A percentile compares a stretch with the other conserved stretches of the same genome.
These are phyloP conservation scores for Cercospora sojina DNA, from an alignment of 2,329 filamentous ascomycete genomes.

Conservation along the genomic window DNA sequence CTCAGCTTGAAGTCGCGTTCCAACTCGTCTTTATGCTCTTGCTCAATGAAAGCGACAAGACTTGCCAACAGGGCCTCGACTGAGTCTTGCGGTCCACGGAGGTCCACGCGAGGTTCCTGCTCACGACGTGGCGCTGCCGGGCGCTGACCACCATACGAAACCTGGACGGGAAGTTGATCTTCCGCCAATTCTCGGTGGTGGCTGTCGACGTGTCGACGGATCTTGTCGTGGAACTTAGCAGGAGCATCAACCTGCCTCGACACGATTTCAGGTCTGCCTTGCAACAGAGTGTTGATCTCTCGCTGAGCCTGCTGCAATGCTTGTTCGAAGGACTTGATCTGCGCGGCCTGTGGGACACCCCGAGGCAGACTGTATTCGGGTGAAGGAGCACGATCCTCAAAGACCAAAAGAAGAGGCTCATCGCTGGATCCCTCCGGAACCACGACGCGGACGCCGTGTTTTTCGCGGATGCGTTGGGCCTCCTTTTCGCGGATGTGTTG, in stretches of 20 bases:
- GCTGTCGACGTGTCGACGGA: slow-evolving; percentile 58
- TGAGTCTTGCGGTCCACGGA: slow-evolving; percentile 72
- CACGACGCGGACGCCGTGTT: slow-evolving; percentile 71
- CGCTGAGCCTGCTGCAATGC: slow-evolving; percentile 59
- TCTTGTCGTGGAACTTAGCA: slow-evolving; percentile 63
- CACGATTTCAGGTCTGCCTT: slow-evolving; percentile 56
- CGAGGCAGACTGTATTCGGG: slow-evolving; percentile 56
- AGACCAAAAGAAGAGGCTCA: slow-evolving; percentile 67
- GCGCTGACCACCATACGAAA: slow-evolving; percentile 50
- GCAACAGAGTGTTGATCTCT: slow-evolving; percentile 54
- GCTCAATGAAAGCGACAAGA: slow-evolving; percentile 74
- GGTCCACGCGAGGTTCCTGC: slow-evolving; percentile 55
- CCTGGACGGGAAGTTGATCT: slow-evolving; percentile 57
- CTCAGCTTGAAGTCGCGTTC: slow-evolving; percentile 82
- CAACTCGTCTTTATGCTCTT: slow-evolving; percentile 89
- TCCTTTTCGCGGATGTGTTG: slow-evolving; percentile 67
- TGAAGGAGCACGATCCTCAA: slow-evolving; percentile 62
- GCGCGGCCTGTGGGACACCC: slow-evolving; percentile 55
- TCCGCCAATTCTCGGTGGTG: slow-evolving; percentile 53
- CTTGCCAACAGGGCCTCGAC: slow-evolving; percentile 72
- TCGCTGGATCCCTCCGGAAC: slow-evolving; percentile 61
- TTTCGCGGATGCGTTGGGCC: slow-evolving; percentile 61
- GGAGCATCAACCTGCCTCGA: slow-evolving; percentile 56
- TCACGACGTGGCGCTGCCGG: slow-evolving; percentile 47
- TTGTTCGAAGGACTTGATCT: slow-evolving; percentile 57